phyloP scores from a whole-genome alignment of 441 rosid species.

The Erysimum pusillum region DNA sequence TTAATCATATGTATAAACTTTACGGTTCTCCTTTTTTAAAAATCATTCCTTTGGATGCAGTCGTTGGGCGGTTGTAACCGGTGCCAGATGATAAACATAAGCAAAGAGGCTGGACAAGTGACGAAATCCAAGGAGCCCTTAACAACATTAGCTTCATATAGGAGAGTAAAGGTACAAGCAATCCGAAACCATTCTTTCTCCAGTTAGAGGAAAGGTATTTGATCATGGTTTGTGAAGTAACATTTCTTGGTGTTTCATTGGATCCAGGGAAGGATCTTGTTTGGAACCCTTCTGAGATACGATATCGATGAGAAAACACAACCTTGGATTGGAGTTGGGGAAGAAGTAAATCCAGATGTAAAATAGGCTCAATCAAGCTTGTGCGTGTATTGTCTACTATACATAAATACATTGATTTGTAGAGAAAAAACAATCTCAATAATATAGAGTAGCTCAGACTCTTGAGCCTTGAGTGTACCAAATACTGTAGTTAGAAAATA shows the following conservation, averaged over 20 bases:
- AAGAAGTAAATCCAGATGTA: slow-evolving; percentile 60
- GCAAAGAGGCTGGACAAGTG: slow-evolving; percentile 62
- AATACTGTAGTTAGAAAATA: not conserved
- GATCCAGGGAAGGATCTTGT: slow-evolving; percentile 89
- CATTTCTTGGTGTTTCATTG: slow-evolving; percentile 24
- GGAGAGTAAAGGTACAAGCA: slow-evolving; percentile 76
- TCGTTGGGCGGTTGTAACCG: slow-evolving; percentile 94
- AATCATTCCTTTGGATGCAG: slow-evolving; percentile 48
- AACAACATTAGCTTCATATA: slow-evolving; percentile 83
- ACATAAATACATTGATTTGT: not conserved
- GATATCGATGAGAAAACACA: slow-evolving; percentile 48
- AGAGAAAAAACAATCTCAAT: too few relatives aligned
- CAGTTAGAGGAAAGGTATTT: not conserved
- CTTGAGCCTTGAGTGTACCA: not conserved
- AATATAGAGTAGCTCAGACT: not conserved
- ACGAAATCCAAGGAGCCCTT: slow-evolving; percentile 82
- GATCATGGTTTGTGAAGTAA: not conserved
- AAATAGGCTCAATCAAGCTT: slow-evolving; percentile 29
- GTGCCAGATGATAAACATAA: slow-evolving; percentile 82
- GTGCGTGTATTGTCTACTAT: slow-evolving; percentile 12
- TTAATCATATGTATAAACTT: slow-evolving; percentile 18
- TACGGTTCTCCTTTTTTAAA: not conserved
- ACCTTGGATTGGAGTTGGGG: slow-evolving; percentile 71
- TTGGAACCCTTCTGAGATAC: slow-evolving; percentile 74
- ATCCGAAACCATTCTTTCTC: slow-evolving; percentile 14